Evolutionary conservation across 2,329 filamentous ascomycete species (phyloP), one percentile per base, ranked within the genome.

Genomic region (Sporothrix schenckii): DNA sequence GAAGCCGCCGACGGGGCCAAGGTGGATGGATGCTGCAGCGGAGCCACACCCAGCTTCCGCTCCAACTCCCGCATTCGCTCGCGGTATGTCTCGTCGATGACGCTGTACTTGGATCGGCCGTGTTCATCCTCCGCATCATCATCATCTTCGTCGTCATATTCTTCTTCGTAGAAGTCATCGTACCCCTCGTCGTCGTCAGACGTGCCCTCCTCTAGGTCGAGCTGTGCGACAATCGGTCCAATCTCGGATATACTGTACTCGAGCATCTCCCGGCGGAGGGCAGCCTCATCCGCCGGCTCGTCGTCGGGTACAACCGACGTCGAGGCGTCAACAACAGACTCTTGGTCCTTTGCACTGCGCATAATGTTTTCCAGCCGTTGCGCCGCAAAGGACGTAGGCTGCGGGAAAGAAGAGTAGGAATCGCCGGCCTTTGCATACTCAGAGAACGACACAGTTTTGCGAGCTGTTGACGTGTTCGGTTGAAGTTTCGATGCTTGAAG

Each of bases 231-330:
- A 2, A 99, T 92, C 50, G 92, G 89, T 4, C 93, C 93, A 70
- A 99, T 90, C 79, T 98, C 94, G 58, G 91, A 90, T 80, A 97
- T 85, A 72, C 92, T 90, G 77, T 98, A 99, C 73, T 92, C 86
- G 9, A 98, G 84, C 94, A 99, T 98, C 76, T 97, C 90, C 70
- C 90, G 88, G 6, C 95, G 89, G 30, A 97, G 80, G 44, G 86
- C 86, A 4, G 93, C 91, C 73, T 97, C 94, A 74, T 97, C 93
- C 14, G 87, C 83, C 0, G 90, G 88, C 75, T 99, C 95, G 67
- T 91, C 86, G 0, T 89, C 85, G 1, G 93, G 91, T 16, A 91
- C 85, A 14, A 93, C 81, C 0, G 88, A 83, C 21, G 83, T 77
- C 41, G 82, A 76, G 44, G 83, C 79, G 54, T 78, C 77, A 39